Conservation (phyloP, 129 eudicot genomes). For the Arctium lappa region DNA sequence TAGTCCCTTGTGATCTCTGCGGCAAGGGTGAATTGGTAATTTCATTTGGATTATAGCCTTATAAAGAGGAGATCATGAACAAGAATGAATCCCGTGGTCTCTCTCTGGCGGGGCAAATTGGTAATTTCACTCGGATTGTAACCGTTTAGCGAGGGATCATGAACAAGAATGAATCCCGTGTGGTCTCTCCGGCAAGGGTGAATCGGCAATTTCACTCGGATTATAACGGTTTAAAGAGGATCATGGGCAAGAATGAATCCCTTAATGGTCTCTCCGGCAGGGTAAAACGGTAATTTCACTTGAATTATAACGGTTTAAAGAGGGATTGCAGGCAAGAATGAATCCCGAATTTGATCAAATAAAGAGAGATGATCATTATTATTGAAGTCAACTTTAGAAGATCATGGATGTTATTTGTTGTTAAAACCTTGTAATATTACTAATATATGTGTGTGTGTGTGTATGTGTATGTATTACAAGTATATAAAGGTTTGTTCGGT, state of each 20-base stretch:
- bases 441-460: background rate
- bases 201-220: background rate
- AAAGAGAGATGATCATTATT: slow-evolving; percentile 1
- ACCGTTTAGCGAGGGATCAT: background rate
- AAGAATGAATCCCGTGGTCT: background rate
- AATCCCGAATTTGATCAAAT: slow-evolving; percentile 5
- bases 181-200: slow-evolving; percentile 11
- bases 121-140: background rate
- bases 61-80: background rate
- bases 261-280: background rate
- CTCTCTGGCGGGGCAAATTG: too few relatives aligned
- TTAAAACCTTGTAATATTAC: slow-evolving; percentile 20
- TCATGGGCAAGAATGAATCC: slow-evolving; percentile 2
- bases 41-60: background rate
- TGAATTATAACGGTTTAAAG: background rate
- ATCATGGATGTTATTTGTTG: slow-evolving; percentile 22
- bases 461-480: slow-evolving; percentile 11
- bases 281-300: background rate
- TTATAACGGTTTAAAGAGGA: background rate
- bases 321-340: background rate
- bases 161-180: background rate
- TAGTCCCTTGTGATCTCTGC: background rate
- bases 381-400: slow-evolving; percentile 26
- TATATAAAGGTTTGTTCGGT: slow-evolving; percentile 30
- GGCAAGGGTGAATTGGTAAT: slow-evolving; percentile 17